Base-by-base conservation (phyloP, 2,329 filamentous ascomycete species). In the Diaporthe longicolla region DNA sequence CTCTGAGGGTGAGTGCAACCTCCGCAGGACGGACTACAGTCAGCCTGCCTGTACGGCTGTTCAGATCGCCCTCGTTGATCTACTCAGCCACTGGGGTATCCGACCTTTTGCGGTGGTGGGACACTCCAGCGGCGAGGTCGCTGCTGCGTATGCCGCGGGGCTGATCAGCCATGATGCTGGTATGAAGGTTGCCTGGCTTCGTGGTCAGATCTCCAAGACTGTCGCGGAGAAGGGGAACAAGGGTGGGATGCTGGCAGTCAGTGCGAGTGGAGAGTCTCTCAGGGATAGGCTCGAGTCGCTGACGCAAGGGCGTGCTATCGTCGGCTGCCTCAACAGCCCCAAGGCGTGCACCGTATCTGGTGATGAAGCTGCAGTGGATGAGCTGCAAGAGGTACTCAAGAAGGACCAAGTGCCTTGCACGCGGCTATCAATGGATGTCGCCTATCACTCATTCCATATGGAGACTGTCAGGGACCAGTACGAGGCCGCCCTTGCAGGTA, bases 41-140 rank as follows among this genome's bases (percentile, higher is more conserved):
- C 87, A 88, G 68, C 84, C 87, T 0, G 74, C 86, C 0, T 88
- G 84, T 57, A 88, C 86, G 0, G 86, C 86, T 0, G 32, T 89
- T 0, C 87, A 89, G 75, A 80, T 89, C 6, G 86, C 79, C 0
- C 74, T 88, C 2, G 83, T 82, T 3, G 78, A 86, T 9, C 40
- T 85, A 0, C 78, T 85, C 9, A 74, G 79, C 1, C 79, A 74
- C 0, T 81, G 79, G 75, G 78, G 76, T 0, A 76, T 86, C 19
- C 71, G 71, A 0, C 82, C 83, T 0, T 26, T 75, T 1, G 80
- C 80, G 1, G 82, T 85, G 6, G 76, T 82, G 1, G 84, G 84
- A 0, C 84, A 86, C 71, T 85, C 83, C 1, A 81, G 79, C 15
- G 84, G 84, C 3, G 84, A 85, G 72, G 83, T 85, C 21, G 83